phyloP scores from a whole-genome alignment of 2,329 filamentous ascomycete genomes.

The Ilyonectria robusta region DNA sequence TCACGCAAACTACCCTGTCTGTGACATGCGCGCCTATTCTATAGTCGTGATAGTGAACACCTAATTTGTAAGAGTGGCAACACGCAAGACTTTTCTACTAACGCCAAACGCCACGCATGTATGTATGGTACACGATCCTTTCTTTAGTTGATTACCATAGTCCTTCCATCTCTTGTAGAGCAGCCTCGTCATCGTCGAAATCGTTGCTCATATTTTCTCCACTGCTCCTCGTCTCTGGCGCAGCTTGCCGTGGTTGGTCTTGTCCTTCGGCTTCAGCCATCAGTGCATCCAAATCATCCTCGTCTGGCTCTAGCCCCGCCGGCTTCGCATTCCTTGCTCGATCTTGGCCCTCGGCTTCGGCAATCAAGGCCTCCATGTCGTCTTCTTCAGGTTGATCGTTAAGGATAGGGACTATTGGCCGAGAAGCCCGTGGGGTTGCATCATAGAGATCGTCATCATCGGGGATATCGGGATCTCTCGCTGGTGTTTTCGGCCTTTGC shows the following conservation, averaged over 20 bases:
- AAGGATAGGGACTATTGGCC: conserved; percentile 39
- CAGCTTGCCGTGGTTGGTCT: conserved; percentile 27
- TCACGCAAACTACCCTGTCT: background rate
- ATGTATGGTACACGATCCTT: background rate
- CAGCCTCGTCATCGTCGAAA: conserved; percentile 76
- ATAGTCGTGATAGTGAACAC: background rate
- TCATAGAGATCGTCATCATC: conserved; percentile 70
- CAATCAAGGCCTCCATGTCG: conserved; percentile 69
- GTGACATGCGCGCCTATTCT: background rate
- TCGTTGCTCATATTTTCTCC: conserved; percentile 48
- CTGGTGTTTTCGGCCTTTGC: conserved; percentile 48
- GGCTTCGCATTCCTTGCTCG: conserved; percentile 22
- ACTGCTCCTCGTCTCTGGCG: conserved; percentile 5
- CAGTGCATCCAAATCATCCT: conserved; percentile 66
- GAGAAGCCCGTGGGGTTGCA: conserved; percentile 61
- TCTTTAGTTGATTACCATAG: conserved; percentile 57
- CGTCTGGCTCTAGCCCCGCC: conserved; percentile 49
- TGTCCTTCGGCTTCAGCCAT: conserved; percentile 64
- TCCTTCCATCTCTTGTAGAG: conserved; percentile 75
- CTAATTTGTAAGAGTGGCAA: background rate
- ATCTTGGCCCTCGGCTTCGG: conserved; percentile 58
- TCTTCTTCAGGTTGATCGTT: conserved; percentile 59
- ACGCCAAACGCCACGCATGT: conserved; percentile 17
- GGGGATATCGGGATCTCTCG: conserved; percentile 44
- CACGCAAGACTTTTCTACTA: background rate